Evolutionary conservation across 306 rosid species (phyloP), one percentile per base, ranked within the genome.

Genomic region (Nissolia schottii): DNA sequence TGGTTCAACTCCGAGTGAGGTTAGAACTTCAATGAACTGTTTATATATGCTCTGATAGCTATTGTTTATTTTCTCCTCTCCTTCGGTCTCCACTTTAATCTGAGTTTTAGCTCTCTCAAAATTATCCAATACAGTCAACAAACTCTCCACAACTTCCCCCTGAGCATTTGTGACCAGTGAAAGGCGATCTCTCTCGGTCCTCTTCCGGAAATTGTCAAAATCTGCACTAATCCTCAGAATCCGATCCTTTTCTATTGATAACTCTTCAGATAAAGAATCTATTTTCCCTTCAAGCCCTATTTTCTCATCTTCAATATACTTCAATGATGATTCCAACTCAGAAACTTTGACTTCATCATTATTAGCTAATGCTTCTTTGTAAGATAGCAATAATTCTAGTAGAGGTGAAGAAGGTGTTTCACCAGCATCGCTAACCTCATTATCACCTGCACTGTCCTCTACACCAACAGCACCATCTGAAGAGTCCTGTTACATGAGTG

Each of bases 41-140:
- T 91, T 93, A 81, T 77, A 87, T 73, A 93, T 93, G 82, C 94
- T 90, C 76, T 91, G 98, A 75, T 93, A 93, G 83, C 98, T 93
- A 77, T 85, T 90, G 81, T 50, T 91, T 84, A 93, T 85, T 84
- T 91, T 93, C 79, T 89, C 94, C 62, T 93, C 98, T 65, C 86
- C 97, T 80, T 90, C 97, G 6, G 92, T 91, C 84, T 87, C 98
- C 79, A 91, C 83, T 79, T 93, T 93, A 43, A 93, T 87, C 80
- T 90, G 97, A 54, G 88, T 0, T 83, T 85, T 91, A 32, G 98
- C 98, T 79, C 98, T 91, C 89, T 93, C 98, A 73, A 93, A 93
- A 83, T 93, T 93, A 86, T 93, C 98, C 80, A 93, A 56, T 10
- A 93, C 91, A 14, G 84, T 50, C 73, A 93, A 85, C 67, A 93